Evolutionary conservation across 176 grass and related monocot genomes (phyloP).

Genomic region (Lolium perenne): DNA sequence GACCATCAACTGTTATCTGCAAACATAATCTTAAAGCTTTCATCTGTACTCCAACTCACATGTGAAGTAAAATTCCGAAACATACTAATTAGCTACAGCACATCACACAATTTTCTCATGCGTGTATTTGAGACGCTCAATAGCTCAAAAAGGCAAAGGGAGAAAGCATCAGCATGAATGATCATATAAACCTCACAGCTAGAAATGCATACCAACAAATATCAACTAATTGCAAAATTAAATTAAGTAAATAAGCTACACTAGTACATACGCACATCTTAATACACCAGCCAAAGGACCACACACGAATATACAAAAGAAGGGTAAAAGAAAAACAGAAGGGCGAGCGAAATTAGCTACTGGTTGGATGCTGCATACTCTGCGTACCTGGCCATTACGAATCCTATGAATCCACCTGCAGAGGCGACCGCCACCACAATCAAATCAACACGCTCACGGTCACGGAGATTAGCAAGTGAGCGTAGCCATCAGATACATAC

Average conservation of each 20-base stretch:
- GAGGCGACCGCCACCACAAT: not conserved
- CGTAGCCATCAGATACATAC: slow-evolving; percentile 33
- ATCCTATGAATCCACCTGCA: slow-evolving; percentile 92
- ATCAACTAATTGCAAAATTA: not conserved
- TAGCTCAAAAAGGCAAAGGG: not conserved
- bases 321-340: not conserved
- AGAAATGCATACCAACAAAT: not conserved
- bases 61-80: not conserved
- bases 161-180: not conserved
- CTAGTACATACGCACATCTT: not conserved
- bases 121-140: not conserved
- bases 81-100: not conserved
- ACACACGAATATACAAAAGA: not conserved
- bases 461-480: slow-evolving; percentile 7
- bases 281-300: not conserved
- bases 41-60: not conserved
- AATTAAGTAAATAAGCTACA: not conserved
- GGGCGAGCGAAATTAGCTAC: not conserved
- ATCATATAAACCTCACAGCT: slow-evolving; percentile 19
- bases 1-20: slow-evolving; percentile 73
- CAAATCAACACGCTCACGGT: slow-evolving; percentile 38
- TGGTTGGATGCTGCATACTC: not conserved
- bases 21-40: slow-evolving; percentile 30
- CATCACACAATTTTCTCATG: not conserved
- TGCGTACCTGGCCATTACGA: slow-evolving; percentile 74